A percentile compares a stretch with the other conserved stretches of the same genome.
phyloP scores from a whole-genome alignment of 495 filamentous ascomycete genomes.

The Lepidopterella palustris region DNA sequence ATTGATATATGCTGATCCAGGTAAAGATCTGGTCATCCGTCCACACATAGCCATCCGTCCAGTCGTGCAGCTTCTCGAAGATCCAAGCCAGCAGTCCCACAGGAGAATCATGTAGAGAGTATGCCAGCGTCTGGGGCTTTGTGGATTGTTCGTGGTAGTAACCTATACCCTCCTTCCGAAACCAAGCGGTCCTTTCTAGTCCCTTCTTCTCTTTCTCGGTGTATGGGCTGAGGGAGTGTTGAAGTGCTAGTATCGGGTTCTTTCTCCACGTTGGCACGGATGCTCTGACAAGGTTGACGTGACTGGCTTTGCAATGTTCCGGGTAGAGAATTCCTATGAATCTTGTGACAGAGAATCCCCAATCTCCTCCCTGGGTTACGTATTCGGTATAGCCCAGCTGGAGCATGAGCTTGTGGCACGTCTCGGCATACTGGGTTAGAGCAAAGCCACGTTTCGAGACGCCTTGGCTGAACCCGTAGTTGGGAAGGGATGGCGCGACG shows the following conservation, averaged over 20 bases:
- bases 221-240: slow-evolving; percentile 37
- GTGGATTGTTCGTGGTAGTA: slow-evolving; percentile 44
- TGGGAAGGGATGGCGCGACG: slow-evolving; percentile 63
- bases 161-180: slow-evolving; percentile 35
- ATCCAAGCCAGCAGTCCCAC: slow-evolving; percentile 49
- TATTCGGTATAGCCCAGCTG: slow-evolving; percentile 61
- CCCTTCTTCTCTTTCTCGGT: slow-evolving; percentile 25
- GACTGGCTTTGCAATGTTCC: slow-evolving; percentile 51
- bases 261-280: slow-evolving; percentile 30
- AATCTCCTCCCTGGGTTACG: slow-evolving; percentile 60
- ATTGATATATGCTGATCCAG: slow-evolving; percentile 48
- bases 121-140: slow-evolving; percentile 46
- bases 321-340: slow-evolving; percentile 50
- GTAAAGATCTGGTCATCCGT: slow-evolving; percentile 49
- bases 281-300: slow-evolving; percentile 49
- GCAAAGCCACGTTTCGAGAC: slow-evolving; percentile 44
- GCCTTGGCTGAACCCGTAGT: slow-evolving; percentile 59
- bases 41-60: slow-evolving; percentile 47
- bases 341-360: slow-evolving; percentile 55
- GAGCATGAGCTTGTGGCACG: slow-evolving; percentile 59
- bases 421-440: slow-evolving; percentile 54
- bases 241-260: slow-evolving; percentile 39
- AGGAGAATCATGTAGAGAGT: slow-evolving; percentile 46
- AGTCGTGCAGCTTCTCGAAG: slow-evolving; percentile 46
- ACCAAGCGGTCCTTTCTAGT: slow-evolving; percentile 31